A percentile compares a stretch with the other conserved stretches of the same genome.
These are phyloP conservation scores for Pleurozium schreberi DNA, from an alignment of 225 moss, liverwort and hornwort species.

Conservation along the genomic window DNA sequence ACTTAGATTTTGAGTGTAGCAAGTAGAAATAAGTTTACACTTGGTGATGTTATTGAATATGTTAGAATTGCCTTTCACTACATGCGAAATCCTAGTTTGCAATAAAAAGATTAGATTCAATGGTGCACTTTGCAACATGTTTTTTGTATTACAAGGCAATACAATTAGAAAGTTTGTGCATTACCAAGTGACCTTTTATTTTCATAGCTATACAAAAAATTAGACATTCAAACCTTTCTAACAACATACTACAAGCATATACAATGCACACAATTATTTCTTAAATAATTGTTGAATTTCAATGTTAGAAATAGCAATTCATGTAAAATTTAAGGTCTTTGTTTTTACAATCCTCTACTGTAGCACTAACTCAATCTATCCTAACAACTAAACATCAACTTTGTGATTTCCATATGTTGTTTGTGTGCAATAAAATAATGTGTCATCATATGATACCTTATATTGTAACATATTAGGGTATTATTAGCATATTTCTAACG, in stretches of 20 bases:
- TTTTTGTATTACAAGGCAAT: background rate
- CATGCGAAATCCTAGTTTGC: background rate
- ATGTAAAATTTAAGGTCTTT: background rate
- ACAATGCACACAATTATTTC: background rate
- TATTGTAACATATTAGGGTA: background rate
- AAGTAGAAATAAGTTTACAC: background rate
- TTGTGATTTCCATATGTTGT: background rate
- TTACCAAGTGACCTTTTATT: background rate
- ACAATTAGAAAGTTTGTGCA: background rate
- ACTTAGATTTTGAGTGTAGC: background rate
- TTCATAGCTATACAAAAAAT: background rate
- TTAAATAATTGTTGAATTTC: background rate
- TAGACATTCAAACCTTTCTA: background rate
- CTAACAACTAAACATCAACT: background rate
- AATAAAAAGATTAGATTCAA: background rate
- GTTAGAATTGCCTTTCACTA: background rate
- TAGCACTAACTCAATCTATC: background rate
- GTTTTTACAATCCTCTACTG: too few species aligned
- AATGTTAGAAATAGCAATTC: background rate
- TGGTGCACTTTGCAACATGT: background rate
- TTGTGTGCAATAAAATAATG: background rate
- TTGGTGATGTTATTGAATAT: background rate
- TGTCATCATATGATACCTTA: too few species aligned
- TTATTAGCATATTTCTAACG: background rate
- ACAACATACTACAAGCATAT: background rate